Evolutionary conservation across 208 protist species (phyloP), one percentile per base, ranked within the genome.

Genomic region (Trypanosoma brucei): DNA sequence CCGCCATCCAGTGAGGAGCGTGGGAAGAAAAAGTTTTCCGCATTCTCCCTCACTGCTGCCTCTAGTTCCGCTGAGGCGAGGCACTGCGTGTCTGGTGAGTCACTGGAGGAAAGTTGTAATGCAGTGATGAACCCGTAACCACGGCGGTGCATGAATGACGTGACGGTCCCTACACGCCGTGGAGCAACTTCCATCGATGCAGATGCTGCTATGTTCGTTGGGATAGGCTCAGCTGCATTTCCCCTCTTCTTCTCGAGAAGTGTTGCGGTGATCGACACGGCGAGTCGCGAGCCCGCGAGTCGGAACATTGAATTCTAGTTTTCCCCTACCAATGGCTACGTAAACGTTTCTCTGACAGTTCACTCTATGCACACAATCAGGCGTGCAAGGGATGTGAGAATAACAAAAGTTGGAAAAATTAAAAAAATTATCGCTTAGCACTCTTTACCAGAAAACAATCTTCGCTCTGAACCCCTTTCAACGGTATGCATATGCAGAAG

Each of bases 101-200:
- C 34, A 30, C 65, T 35, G 30, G 57, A 9, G 35, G 70, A 62
- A 14, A 79, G 30, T 39, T 81, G 81, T 44, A 88, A 67, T 6
- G 78, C 81, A 4, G 83, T 51, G 0, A 93, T 52, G 70, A 93
- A 93, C n/a, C 86, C 86, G 60, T 91, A 93, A 46, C 86, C 86
- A 14, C 84, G 78, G n/a, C 86, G 83, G 63, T 93, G 83, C 72
- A 86, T 93, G 60, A 91, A 93, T 14, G 70, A 83, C 0, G 77
- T 79, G 7, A 93, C 79, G 9, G 82, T 93, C 46, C 86, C 86
- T 59, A 71, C 35, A 6, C 36, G 66, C 5, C 66, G 49, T 38
- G 38, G 40, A 1, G 50, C n/a, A 14, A 37, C 2, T 39, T 39
- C n/a, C 30, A n/a, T 9, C 13, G 48, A 49, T 46, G 42, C 11